These are phyloP conservation scores for Vicia villosa DNA, from an alignment of 306 rosid species.

Conservation along the genomic window DNA sequence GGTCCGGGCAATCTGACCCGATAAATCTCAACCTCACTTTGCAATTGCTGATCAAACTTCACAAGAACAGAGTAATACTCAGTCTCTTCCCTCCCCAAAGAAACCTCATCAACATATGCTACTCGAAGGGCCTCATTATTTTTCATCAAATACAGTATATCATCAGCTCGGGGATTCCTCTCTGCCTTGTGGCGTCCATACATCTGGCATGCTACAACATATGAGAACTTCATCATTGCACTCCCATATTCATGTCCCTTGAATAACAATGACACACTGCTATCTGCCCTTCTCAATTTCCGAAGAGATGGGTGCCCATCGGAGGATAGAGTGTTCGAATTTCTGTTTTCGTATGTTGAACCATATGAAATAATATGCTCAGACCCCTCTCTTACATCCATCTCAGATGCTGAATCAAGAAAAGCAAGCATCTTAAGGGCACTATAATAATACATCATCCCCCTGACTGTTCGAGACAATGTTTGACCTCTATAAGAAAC, in stretches of 20 bases:
- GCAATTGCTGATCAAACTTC: constrained; percentile 76
- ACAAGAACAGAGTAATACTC: constrained; percentile 95
- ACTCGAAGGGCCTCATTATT: constrained; percentile 92
- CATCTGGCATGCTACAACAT: constrained; percentile 88
- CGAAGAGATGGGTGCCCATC: constrained; percentile 43
- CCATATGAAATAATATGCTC: constrained; percentile 56
- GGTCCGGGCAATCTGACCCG: constrained; percentile 92
- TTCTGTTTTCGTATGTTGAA: constrained; percentile 44
- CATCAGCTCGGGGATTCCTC: constrained; percentile 81
- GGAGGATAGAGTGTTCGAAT: constrained; percentile 47
- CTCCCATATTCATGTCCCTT: constrained; percentile 75
- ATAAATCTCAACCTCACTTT: constrained; percentile 80
- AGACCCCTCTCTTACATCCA: constrained; percentile 61
- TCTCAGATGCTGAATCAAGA: constrained; percentile 85
- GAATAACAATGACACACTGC: constrained; percentile 57
- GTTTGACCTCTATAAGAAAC: constrained; percentile 95
- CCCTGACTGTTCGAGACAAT: constrained; percentile 86
- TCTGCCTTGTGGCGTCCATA: constrained; percentile 80
- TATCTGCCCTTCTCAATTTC: constrained; percentile 53
- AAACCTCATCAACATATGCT: constrained; percentile 87
- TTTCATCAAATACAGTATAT: constrained; percentile 75
- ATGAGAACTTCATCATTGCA: constrained; percentile 87
- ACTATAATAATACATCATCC: constrained; percentile 94
- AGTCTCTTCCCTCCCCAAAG: constrained; percentile 61
- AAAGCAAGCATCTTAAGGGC: constrained; percentile 89